Conservation (phyloP, 2,329 filamentous ascomycete genomes). For the Colletotrichum sp. region DNA sequence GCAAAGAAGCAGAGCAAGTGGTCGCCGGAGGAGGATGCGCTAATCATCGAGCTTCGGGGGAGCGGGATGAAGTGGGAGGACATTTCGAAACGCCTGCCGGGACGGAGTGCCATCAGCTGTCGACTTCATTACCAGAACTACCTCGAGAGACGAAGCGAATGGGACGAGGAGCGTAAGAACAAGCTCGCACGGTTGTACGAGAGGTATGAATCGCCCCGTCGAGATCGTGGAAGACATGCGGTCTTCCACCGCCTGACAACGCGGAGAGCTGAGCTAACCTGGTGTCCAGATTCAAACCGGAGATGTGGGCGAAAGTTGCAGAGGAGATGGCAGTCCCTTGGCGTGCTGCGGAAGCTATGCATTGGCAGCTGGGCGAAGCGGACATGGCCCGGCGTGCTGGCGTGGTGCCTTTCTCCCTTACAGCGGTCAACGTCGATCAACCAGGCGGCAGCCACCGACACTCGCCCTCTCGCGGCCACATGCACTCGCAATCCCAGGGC, state of each 20-base stretch:
- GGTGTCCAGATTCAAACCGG: constrained; percentile 81
- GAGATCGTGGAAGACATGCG: background rate
- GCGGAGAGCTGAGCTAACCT: background rate
- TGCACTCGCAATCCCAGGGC: constrained; percentile 53
- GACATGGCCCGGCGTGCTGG: constrained; percentile 95
- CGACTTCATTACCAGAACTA: constrained; percentile 97
- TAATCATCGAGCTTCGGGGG: constrained; percentile 90
- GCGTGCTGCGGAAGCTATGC: constrained; percentile 96
- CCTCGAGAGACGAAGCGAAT: constrained; percentile 88
- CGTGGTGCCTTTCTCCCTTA: constrained; percentile 79
- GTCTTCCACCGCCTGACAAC: background rate
- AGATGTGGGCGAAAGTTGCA: constrained; percentile 97
- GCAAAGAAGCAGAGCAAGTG: constrained; percentile 97
- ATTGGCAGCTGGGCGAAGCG: constrained; percentile 92
- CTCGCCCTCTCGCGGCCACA: constrained; percentile 29
- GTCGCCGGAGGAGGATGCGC: constrained; percentile 90
- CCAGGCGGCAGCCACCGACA: constrained; percentile 10
- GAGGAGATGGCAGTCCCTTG: constrained; percentile 95
- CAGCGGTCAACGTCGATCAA: constrained; percentile 55
- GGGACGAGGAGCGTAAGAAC: constrained; percentile 98
- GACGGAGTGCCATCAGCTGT: constrained; percentile 92
- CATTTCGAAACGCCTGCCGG: constrained; percentile 89
- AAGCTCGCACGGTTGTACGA: constrained; percentile 94
- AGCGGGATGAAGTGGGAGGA: constrained; percentile 99
- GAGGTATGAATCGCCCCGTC: constrained; percentile 67